A percentile compares a stretch with the other conserved stretches of the same genome.
phyloP scores from a whole-genome alignment of 2,329 filamentous ascomycete species.

The Talaromyces sp. region DNA sequence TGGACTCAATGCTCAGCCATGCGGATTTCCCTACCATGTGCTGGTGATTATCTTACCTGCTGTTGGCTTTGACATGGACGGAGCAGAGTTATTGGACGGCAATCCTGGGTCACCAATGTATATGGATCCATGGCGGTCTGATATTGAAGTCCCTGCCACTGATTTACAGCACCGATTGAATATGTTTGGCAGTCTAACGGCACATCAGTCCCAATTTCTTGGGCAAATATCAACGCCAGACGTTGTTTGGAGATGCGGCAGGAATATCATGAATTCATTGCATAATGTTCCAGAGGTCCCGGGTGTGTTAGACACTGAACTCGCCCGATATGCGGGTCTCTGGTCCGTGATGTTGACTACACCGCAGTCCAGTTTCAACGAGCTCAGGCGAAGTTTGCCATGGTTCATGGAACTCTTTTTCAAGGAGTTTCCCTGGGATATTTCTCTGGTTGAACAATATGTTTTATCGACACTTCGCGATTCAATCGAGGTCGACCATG shows the following conservation, averaged over 20 bases:
- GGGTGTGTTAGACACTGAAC: conserved; percentile 46
- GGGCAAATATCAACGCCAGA: conserved; percentile 59
- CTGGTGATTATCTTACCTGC: conserved; percentile 69
- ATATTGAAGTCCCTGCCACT: conserved; percentile 59
- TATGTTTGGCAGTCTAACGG: conserved; percentile 42
- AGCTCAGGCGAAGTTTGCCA: conserved; percentile 59
- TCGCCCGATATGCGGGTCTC: conserved; percentile 65
- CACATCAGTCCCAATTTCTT: conserved; percentile 50
- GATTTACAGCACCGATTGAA: conserved; percentile 58
- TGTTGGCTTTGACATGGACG: conserved; percentile 57
- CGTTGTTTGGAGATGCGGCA: conserved; percentile 68
- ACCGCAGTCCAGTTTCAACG: conserved; percentile 37
- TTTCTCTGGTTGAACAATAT: conserved; percentile 64
- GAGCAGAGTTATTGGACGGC: conserved; percentile 19
- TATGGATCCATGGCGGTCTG: conserved; percentile 72
- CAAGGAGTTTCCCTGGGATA: conserved; percentile 64
- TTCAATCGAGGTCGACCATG: conserved; percentile 49
- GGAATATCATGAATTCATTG: conserved; percentile 74
- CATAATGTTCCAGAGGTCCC: conserved; percentile 45
- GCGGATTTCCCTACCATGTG: conserved; percentile 78
- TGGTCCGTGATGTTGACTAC: conserved; percentile 63
- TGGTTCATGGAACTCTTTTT: conserved; percentile 61
- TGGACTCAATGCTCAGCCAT: conserved; percentile 70
- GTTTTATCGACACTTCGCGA: conserved; percentile 57
- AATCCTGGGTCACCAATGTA: conserved; percentile 58